Conservation (phyloP, 2,329 filamentous ascomycete genomes). For the Magnaporthales sp. region DNA sequence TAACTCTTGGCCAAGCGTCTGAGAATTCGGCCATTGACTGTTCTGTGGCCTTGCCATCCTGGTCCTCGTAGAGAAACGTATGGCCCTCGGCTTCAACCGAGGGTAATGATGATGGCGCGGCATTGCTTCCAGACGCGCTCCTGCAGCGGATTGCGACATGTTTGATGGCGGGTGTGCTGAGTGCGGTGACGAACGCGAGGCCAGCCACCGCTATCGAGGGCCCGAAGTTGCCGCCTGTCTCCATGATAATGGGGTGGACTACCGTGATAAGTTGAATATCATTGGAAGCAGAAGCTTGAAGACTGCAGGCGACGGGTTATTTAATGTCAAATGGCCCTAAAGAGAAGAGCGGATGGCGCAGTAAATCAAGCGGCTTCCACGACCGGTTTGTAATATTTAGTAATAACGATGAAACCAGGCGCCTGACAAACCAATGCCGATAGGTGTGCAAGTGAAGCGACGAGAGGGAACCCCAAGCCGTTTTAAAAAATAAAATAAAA, state of each 20-base stretch:
- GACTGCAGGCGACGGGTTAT: neutral
- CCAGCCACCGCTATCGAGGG: constrained; percentile 5
- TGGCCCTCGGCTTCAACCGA: neutral
- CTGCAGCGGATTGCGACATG: constrained; percentile 9
- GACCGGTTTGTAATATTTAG: neutral
- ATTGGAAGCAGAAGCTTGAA: neutral
- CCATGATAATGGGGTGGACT: neutral
- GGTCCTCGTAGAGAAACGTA: constrained; percentile 18
- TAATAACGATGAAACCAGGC: neutral
- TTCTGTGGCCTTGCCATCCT: constrained; percentile 22
- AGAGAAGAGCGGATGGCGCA: neutral
- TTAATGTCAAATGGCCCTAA: neutral
- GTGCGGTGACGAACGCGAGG: constrained; percentile 10
- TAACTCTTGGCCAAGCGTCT: constrained; percentile 17
- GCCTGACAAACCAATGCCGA: neutral
- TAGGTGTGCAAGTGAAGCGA: neutral
- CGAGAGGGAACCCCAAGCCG: neutral
- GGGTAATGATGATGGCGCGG: constrained; percentile 12
- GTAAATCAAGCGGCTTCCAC: neutral
- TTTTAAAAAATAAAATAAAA: no score
- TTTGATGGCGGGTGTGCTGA: constrained; percentile 13
- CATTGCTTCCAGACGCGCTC: constrained; percentile 7
- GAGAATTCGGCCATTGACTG: constrained; percentile 21
- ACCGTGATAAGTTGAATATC: neutral
- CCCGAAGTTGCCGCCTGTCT: neutral